phyloP scores from a whole-genome alignment of 2,329 filamentous ascomycete species.

The Xylaria sp. region DNA sequence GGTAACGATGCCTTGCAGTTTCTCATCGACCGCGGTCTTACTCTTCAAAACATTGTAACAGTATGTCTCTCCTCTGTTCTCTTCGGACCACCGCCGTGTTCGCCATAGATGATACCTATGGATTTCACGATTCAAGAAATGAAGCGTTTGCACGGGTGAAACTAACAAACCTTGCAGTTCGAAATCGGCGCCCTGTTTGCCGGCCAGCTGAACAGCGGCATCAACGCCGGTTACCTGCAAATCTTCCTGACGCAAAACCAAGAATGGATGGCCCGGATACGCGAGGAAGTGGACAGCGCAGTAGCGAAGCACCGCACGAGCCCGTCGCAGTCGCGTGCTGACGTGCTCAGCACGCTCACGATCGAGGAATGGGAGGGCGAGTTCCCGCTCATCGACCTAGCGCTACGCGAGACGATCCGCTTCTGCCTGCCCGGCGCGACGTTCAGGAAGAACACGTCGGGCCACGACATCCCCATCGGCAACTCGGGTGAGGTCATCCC shows the following conservation, averaged over 20 bases:
- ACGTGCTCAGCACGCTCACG: conserved; percentile 56
- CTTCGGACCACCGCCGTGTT: neutral
- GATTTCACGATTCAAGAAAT: neutral
- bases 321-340: conserved; percentile 46
- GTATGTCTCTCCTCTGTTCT: conserved; percentile 43
- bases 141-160: neutral
- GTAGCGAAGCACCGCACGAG: conserved; percentile 54
- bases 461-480: conserved; percentile 56
- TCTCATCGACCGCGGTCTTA: conserved; percentile 62
- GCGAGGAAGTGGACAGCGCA: conserved; percentile 58
- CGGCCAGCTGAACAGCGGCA: conserved; percentile 66
- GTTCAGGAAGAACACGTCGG: conserved; percentile 62
- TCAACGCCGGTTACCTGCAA: conserved; percentile 64
- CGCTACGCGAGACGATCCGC: conserved; percentile 64
- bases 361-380: conserved; percentile 65
- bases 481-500: conserved; percentile 61
- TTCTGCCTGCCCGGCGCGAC: conserved; percentile 58
- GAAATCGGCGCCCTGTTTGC: conserved; percentile 65
- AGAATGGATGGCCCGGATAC: conserved; percentile 57
- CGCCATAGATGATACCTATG: neutral
- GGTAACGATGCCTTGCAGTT: conserved; percentile 63
- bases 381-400: conserved; percentile 63
- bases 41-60: conserved; percentile 54
- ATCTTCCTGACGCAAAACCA: conserved; percentile 59
- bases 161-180: conserved; percentile 51